Base-by-base conservation (phyloP, 2,329 filamentous ascomycete species). In the Pseudogymnoascus sp. region DNA sequence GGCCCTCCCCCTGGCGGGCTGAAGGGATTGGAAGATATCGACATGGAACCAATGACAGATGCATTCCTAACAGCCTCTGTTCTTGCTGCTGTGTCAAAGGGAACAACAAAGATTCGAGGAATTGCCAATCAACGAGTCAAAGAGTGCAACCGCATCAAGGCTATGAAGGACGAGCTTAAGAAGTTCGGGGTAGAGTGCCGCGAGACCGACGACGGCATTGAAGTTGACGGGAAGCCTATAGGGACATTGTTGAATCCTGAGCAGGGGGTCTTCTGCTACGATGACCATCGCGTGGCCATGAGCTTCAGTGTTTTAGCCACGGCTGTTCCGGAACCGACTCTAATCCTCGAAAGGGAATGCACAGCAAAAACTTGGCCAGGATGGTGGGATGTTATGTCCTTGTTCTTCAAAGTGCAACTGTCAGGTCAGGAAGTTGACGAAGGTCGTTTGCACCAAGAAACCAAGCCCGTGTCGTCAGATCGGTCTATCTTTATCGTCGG, bases 11-110 rank as follows among this genome's bases (percentile, higher is more conserved):
- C 81, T 62, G 93, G 95, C 9, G 77, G 82, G 14, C 78, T 99
- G 40, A 87, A 87, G 69, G 88, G 90, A 0, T 79, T 99, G 11
- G 78, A 86, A 16, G 88, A 93, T 64, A 87, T 99, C 28, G 93
- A 99, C 71, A 99, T 99, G 95, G 95, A 97, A 75, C 90, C 93
- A 1, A 99, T 99, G 95, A 99, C 95, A 0, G 95, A 99, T 75
- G 95, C 95, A 59, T 99, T 99, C 80, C 81, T 99, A 61, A 97
- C 93, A 4, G 95, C 95, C 16, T 96, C 92, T 1, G 92, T 96
- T 4, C 82, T 99, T 55, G 95, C 92, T 25, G 95, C 95, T 37
- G 91, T 96, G 45, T 92, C 93, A 8, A 86, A 83, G 12, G 91
- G 90, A 1, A 87, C 86, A 60, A 99, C 95, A 0, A 86, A 85